Evolutionary conservation across 495 filamentous ascomycete species (phyloP), one percentile per base, ranked within the genome.

Genomic region (Annulohypoxylon stygium): DNA sequence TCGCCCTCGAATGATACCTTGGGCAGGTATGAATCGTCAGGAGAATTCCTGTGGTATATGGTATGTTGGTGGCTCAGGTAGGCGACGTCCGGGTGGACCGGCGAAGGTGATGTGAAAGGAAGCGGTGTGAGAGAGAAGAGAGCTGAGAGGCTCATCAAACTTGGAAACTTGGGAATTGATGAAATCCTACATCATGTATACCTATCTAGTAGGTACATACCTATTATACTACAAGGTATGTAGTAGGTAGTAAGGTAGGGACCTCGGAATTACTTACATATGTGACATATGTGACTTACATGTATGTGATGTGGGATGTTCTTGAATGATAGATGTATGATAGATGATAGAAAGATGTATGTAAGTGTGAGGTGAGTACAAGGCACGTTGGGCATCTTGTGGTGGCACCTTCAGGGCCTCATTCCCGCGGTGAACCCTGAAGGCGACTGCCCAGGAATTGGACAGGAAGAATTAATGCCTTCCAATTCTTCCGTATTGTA

Each of bases 121-220:
- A 43, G 66, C 66, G 66, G 66, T 69, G 66, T 55, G 59, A 47
- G 58, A 47, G 58, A 47, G 25, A 23, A 30, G 45, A 62, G 30
- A 63, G 66, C 50, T 68, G 58, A 54, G 50, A 54, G 33, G 47
- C 39, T 64, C 30, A 14, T 43, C 14, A 12, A 39, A 39, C 36
- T 10, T 39, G 8, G 39, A 30, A 64, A 39, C 36, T 0, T 6
- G 8, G 12, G n/a, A 64, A 18, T 39, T 41, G 55, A 59, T 39
- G 10, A 23, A 33, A 34, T 30, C 25, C 11, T 58, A 59, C 34
- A 10, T 9, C 11, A 14, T 23, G 26, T 41, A 25, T 58, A 39
- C 9, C 34, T 20, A 59, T 33, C 50, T n/a, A 30, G 0, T 14
- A 20, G 47, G 16, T 33, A 53, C 8, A 2, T 53, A 14, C 23